Evolutionary conservation across 768 basidiomycete species (phyloP), one percentile per base, ranked within the genome.

Genomic region (Boletus eberwhitei): DNA sequence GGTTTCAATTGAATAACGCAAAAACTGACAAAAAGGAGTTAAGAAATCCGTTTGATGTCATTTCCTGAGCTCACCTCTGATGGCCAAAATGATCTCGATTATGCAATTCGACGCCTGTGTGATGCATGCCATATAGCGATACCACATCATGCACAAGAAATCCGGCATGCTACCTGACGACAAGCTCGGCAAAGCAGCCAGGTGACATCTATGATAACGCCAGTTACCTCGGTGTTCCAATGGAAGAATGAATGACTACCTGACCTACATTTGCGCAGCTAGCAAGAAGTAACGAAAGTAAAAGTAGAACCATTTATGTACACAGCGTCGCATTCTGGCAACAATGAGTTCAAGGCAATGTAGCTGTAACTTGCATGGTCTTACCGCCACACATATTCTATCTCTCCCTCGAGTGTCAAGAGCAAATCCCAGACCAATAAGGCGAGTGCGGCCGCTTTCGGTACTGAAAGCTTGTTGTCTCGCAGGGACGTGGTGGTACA

Each of bases 1-100:
- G 58, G 53, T 71, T 71, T n/a, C 70, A 71, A 52, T 77, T 73
- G 57, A 75, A 81, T 4, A 67, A 39, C 1, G 59, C 62, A 50
- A 49, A 8, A 66, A 29, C 64, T 64, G 17, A 26, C 24, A 35
- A 24, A 46, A 9, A 29, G 8, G 2, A 11, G 37, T 24, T 37
- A n/a, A 38, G 35, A 40, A 34, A 26, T 5, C 2, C 2, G 29
- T 9, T 29, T 9, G 14, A 19, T 45, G 8, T 34, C 8, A 22
- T 26, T 13, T 31, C 29, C 7, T 21, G 31, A 34, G 12, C 71
- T 39, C 31, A 71, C 70, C 63, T 45, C 70, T 65, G 2, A 48
- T 39, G 8, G 29, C 29, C 29, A 29, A 29, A 36, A 67, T 58
- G 14, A 59, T 35, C 50, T 71, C 61, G 14, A 71, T 45, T 19